These are phyloP conservation scores for Stentor roeselii DNA, from an alignment of 73 alveolate genomes.

Conservation along the genomic window DNA sequence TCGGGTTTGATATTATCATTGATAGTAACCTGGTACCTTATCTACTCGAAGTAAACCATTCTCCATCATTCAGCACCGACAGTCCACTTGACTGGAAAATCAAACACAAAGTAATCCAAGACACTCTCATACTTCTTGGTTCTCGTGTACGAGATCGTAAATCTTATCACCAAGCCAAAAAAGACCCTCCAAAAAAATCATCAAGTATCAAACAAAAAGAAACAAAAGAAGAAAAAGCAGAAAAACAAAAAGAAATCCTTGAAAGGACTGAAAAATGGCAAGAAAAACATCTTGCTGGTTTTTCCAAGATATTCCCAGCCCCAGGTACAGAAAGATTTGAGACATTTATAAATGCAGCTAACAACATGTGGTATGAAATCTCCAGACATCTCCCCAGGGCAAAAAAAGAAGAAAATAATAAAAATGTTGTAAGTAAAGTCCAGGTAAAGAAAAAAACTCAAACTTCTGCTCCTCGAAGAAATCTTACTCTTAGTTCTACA, in stretches of 20 bases:
- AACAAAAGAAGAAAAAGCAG: background rate
- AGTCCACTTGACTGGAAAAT: conserved; percentile 37
- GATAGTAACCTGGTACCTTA: conserved; percentile 22
- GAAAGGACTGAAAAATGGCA: conserved; percentile 27
- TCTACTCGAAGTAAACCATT: conserved; percentile 37
- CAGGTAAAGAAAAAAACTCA: background rate
- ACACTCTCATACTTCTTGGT: background rate
- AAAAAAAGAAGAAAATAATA: background rate
- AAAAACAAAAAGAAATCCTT: background rate
- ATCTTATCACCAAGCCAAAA: background rate
- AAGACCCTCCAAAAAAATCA: background rate
- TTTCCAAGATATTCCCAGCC: conserved; percentile 20
- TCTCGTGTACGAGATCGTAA: background rate
- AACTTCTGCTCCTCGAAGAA: background rate
- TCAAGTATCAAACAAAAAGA: background rate
- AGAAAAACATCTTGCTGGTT: conserved; percentile 27
- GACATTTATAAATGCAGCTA: conserved; percentile 6
- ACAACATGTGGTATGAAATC: background rate
- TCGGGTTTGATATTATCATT: conserved; percentile 30
- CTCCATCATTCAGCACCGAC: conserved; percentile 35
- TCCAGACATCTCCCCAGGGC: background rate
- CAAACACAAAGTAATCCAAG: conserved; percentile 11
- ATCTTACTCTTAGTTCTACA: background rate
- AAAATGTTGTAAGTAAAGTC: background rate
- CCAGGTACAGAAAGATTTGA: conserved; percentile 22